phyloP scores from a whole-genome alignment of 2,329 filamentous ascomycete genomes.

The Chrysosporium keratinophilum region DNA sequence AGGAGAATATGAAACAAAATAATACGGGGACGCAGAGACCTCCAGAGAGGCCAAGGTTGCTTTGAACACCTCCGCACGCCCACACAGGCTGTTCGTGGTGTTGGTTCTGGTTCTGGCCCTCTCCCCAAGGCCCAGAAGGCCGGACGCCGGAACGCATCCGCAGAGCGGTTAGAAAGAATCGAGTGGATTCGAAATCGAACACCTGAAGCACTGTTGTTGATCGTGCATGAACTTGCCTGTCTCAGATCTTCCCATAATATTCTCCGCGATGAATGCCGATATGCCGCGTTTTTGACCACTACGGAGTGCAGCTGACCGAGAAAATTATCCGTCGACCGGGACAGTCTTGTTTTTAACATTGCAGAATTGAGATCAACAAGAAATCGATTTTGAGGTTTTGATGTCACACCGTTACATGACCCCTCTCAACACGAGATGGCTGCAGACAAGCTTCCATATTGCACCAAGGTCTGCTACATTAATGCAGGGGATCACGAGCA shows the following conservation, averaged over 20 bases:
- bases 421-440: not conserved
- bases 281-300: not conserved
- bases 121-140: too few relatives aligned
- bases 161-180: not conserved
- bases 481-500: not conserved
- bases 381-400: not conserved
- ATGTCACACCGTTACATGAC: not conserved
- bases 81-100: too few relatives aligned
- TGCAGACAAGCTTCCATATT: slow-evolving; percentile 5
- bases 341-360: too few relatives aligned
- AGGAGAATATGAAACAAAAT: slow-evolving; percentile 1
- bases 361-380: not conserved
- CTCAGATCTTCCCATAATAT: not conserved
- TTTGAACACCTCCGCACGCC: too few relatives aligned
- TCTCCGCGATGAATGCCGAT: not conserved
- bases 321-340: too few relatives aligned
- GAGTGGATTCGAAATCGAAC: not conserved
- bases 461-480: not conserved
- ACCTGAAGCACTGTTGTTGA: not conserved
- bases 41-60: not conserved
- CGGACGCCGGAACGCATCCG: not conserved
- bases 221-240: not conserved
- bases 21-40: not conserved
- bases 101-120: too few relatives aligned
- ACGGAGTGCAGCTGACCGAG: not conserved